Evolutionary conservation across 1,284 basidiomycete species (phyloP).

Genomic region (Malassezia caprae): DNA sequence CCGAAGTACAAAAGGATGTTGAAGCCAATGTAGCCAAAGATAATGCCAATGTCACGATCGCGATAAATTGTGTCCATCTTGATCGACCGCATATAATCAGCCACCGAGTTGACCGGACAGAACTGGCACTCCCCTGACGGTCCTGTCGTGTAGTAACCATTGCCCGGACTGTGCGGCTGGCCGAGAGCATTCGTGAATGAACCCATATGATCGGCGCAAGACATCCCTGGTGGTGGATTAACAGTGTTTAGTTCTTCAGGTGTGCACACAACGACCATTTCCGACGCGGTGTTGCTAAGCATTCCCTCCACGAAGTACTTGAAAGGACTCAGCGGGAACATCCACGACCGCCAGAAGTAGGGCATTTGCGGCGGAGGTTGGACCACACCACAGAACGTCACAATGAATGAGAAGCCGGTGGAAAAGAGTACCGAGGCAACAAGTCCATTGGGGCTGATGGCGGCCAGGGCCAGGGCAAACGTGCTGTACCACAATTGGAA

Average conservation of each 20-base stretch:
- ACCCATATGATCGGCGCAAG: conserved; percentile 50
- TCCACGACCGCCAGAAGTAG: conserved; percentile 24
- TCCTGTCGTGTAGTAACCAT: conserved; percentile 14
- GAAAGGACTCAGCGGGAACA: conserved; percentile 61
- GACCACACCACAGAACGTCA: conserved; percentile 57
- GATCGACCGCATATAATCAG: conserved; percentile 50
- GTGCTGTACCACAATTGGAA: conserved; percentile 54
- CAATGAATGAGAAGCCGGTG: conserved; percentile 57
- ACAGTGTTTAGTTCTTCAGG: conserved; percentile 49
- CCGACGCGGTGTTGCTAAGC: conserved; percentile 45
- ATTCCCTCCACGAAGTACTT: conserved; percentile 53
- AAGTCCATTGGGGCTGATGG: conserved; percentile 59
- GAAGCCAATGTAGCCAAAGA: conserved; percentile 59
- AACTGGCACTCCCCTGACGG: conserved; percentile 49
- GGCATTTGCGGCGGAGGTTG: conserved; percentile 36
- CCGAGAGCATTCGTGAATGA: conserved; percentile 35
- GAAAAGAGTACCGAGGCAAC: conserved; percentile 60
- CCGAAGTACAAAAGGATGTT: conserved; percentile 50
- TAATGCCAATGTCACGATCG: conserved; percentile 49
- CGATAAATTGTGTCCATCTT: conserved; percentile 17
- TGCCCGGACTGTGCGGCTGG: conserved; percentile 9
- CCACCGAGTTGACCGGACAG: conserved; percentile 56
- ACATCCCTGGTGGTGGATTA: conserved; percentile 47
- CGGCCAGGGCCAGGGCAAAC: conserved; percentile 58
- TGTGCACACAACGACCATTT: conserved; percentile 49